Evolutionary conservation across 108 stramenopile species (phyloP).

Genomic region (Schizochytrium sp.): DNA sequence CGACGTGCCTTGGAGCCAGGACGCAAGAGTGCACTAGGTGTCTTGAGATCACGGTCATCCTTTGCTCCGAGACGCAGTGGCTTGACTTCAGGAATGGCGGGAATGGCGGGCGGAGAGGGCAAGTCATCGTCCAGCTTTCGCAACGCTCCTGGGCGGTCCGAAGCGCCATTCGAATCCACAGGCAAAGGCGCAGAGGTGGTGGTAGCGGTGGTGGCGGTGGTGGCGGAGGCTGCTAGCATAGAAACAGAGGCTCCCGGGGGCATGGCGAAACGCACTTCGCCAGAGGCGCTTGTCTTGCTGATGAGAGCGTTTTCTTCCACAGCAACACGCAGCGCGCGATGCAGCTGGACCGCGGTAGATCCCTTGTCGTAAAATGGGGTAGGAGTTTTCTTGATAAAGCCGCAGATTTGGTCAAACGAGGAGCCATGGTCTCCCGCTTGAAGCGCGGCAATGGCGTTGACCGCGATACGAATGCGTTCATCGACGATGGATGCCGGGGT

Average conservation of each 20-base stretch:
- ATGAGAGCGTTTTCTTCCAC: neutral
- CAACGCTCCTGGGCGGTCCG: too few relatives aligned
- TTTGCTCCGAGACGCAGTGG: neutral
- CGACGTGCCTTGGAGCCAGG: neutral
- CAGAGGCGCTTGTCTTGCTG: neutral
- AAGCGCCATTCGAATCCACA: too few relatives aligned
- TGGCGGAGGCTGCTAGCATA: neutral
- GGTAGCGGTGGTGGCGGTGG: neutral
- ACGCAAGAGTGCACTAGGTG: neutral
- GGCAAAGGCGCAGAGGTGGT: too few relatives aligned
- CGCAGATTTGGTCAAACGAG: slow-evolving; percentile 6
- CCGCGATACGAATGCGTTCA: neutral
- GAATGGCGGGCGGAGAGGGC: neutral
- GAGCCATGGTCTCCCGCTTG: neutral
- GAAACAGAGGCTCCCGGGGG: neutral
- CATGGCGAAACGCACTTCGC: neutral
- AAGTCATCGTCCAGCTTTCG: neutral
- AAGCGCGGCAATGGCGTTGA: neutral
- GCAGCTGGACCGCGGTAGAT: neutral
- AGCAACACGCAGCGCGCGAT: neutral
- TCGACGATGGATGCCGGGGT: neutral
- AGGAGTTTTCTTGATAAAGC: neutral
- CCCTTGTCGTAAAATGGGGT: neutral
- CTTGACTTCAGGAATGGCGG: neutral
- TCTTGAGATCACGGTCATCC: neutral